phyloP scores from a whole-genome alignment of 495 filamentous ascomycete genomes.

The Aspergillus sclerotioniger region DNA sequence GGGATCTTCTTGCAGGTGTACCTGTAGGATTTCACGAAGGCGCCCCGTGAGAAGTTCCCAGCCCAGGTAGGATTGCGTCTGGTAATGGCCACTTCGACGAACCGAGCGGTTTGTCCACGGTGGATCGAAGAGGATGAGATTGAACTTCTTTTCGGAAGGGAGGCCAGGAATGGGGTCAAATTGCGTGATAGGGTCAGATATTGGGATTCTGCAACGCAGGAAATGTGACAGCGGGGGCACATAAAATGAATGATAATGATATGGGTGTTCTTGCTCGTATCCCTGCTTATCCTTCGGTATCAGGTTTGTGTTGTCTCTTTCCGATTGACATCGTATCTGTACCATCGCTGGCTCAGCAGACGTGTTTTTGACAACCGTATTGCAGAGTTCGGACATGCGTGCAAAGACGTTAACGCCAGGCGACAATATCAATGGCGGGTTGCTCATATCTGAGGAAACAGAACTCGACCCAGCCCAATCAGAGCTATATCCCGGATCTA shows the following conservation, averaged over 20 bases:
- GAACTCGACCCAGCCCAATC: background rate
- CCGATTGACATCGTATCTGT: constrained; percentile 16
- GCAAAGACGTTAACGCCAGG: constrained; percentile 32
- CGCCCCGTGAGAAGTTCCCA: constrained; percentile 29
- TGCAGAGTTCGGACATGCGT: constrained; percentile 28
- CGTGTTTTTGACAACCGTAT: constrained; percentile 35
- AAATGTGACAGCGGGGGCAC: constrained; percentile 56
- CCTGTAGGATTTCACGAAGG: constrained; percentile 29
- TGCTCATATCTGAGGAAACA: background rate
- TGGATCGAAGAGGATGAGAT: constrained; percentile 84
- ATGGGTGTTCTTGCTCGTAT: background rate
- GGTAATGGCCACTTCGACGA: constrained; percentile 65
- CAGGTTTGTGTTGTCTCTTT: background rate
- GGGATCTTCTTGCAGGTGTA: constrained; percentile 20
- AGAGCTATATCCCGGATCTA: background rate
- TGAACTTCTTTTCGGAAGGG: constrained; percentile 49
- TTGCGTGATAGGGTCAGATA: constrained; percentile 13
- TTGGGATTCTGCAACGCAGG: constrained; percentile 39
- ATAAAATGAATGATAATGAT: constrained; percentile 27
- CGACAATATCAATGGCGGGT: constrained; percentile 37
- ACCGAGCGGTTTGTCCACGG: constrained; percentile 95
- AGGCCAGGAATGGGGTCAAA: constrained; percentile 30
- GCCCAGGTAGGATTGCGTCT: constrained; percentile 44
- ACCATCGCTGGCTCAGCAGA: constrained; percentile 27
- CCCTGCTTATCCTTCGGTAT: background rate